Base-by-base conservation (phyloP, 192 early-diverging fungal genomes). In the Backusella circina region DNA sequence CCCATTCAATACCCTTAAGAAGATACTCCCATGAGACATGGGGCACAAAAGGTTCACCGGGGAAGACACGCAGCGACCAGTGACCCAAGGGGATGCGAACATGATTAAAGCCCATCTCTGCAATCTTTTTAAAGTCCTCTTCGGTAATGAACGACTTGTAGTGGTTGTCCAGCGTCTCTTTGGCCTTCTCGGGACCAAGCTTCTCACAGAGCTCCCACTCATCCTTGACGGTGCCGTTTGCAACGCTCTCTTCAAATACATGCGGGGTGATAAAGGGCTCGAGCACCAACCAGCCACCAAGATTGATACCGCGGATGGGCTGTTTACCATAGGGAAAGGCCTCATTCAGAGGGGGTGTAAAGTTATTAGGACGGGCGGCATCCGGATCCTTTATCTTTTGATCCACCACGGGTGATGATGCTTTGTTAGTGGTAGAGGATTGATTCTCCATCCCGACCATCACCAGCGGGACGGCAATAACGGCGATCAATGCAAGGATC, bases 221-320 rank as follows among this genome's bases (percentile, higher is more conserved):
- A 67, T 93, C 92, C 0, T 88, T 79, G 12, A 87, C 80, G 18
- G 69, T 66, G 18, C 82, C 80, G 13, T 61, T 61, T 2, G 23
- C 13, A 7, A 61, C 26, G 21, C 23, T 61, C 12, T 84, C 80
- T 5, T 82, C 70, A 79, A 89, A 88, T 23, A 88, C 69, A 2
- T 74, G 81, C 1, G 88, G 88, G 2, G 82, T 85, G 66, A 88
- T 84, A 61, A 85, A 86, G 2, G 85, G 77, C 77, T 93, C 92
- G 2, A 91, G 82, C 9, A 93, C 91, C 39, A 93, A 85, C 75
- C 90, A 89, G 8, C 92, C 91, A 44, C 92, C 90, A 1, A 93
- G 75, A 36, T 92, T 93, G 30, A 92, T 91, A 7, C 92, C 92
- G 5, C 90, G 87, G 33, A 92, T 89, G 41, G 66, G 44, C 26